Percentiles rank a stretch among this genome's conserved stretches.
These are phyloP conservation scores for Mycena olivaceomarginata DNA, from an alignment of 768 basidiomycete species.

Conservation along the genomic window DNA sequence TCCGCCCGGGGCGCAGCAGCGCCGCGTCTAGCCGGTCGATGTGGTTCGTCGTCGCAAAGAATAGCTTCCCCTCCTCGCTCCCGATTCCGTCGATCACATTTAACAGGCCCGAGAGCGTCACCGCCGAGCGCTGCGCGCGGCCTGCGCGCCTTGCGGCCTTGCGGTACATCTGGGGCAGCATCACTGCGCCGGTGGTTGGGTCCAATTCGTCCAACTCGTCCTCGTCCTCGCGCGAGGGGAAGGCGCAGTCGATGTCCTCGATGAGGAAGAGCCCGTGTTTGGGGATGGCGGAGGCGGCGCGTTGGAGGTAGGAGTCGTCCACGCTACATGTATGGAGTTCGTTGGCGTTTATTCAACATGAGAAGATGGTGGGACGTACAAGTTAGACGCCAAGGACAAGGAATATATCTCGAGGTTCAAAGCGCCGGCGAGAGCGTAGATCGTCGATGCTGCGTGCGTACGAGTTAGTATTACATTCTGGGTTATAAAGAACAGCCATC, in stretches of 20 bases:
- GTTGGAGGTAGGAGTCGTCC: slow-evolving; percentile 53
- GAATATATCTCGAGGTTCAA: slow-evolving; percentile 79
- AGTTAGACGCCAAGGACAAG: slow-evolving; percentile 52
- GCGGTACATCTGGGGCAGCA: not conserved
- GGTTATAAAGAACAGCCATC: slow-evolving; percentile 44
- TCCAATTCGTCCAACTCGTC: slow-evolving; percentile 27
- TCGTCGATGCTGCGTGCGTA: slow-evolving; percentile 44
- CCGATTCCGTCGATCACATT: slow-evolving; percentile 61
- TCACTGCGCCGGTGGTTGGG: not conserved
- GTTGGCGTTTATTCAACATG: not conserved
- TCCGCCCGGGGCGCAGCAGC: slow-evolving; percentile 58
- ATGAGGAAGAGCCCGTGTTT: slow-evolving; percentile 54
- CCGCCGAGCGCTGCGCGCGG: slow-evolving; percentile 20
- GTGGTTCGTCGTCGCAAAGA: slow-evolving; percentile 53
- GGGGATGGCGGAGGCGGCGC: slow-evolving; percentile 50
- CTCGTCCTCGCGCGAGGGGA: slow-evolving; percentile 51
- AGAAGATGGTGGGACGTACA: slow-evolving; percentile 40
- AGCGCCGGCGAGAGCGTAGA: slow-evolving; percentile 58
- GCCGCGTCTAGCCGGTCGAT: slow-evolving; percentile 59
- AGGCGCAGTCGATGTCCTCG: slow-evolving; percentile 47
- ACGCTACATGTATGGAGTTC: slow-evolving; percentile 42
- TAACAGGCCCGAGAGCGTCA: slow-evolving; percentile 58
- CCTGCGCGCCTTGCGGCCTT: not conserved
- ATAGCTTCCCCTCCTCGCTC: slow-evolving; percentile 57
- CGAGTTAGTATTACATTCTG: slow-evolving; percentile 15